Base-by-base conservation (phyloP, 2,329 filamentous ascomycete species). In the Sclerotinia minor region DNA sequence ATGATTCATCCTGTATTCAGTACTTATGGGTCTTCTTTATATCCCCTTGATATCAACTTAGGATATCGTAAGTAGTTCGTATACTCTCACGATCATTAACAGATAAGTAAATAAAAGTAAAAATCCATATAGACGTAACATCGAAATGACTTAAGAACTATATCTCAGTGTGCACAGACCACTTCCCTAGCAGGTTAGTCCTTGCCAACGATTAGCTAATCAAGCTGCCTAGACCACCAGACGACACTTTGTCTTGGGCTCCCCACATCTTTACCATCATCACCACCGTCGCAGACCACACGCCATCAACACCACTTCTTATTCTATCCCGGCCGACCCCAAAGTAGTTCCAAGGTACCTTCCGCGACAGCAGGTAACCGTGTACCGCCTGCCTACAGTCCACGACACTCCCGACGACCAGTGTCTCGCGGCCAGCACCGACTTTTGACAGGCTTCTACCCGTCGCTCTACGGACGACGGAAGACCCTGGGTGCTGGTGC, bases 371-470 rank as follows among this genome's bases (percentile, higher is more conserved):
- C 32, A 58, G 54, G 32, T 58, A 58, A 58, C 32, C 21, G 54
- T 58, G 54, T 58, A 58, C 32, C 29, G 54, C 54, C 15, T 58
- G 54, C 54, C 54, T 58, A 58, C 54, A 41, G 54, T 4, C 54
- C n/a, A 58, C 55, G n/a, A 58, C 5, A 58, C 55, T 58, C 55
- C 35, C 47, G 55, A 24, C 55, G 35, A 58, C 55, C 35, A 58
- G 55, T 58, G 32, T 58, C 55, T 58, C 55, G 55, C 55, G 32
- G 55, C 35, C 55, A 58, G 55, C 55, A 58, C 35, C 55, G 11
- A 58, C 55, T 58, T 58, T 58, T 44, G 55, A 58, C 55, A 58
- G 55, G 55, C 55, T 58, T 58, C 55, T 58, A 58, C 55, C 55
- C 55, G 32, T 58, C 55, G 55, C 55, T 58, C 55, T 58, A 44